phyloP scores from a whole-genome alignment of 2,329 filamentous ascomycete species.

The Aureobasidium pullulans region DNA sequence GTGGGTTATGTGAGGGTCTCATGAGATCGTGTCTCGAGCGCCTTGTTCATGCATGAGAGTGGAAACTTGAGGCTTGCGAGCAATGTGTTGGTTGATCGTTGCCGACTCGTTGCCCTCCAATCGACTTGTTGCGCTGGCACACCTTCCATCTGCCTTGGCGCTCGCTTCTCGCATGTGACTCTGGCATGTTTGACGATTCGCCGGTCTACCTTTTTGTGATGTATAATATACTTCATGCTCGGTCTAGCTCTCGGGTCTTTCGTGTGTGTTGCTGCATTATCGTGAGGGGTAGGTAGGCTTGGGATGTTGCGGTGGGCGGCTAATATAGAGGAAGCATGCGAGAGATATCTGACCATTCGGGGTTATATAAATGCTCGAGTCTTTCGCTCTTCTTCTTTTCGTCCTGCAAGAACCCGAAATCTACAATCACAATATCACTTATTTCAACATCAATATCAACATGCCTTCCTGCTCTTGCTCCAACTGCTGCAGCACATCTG shows the following conservation, averaged over 20 bases:
- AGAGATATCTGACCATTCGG: not conserved
- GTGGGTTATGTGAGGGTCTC: not conserved
- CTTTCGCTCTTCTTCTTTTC: not conserved
- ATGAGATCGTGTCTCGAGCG: not conserved
- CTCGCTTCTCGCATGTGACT: not conserved
- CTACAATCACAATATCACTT: not conserved
- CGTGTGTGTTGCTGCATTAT: not conserved
- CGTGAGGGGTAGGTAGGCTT: not conserved
- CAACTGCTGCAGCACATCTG: conserved; percentile 6
- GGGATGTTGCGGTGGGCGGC: not conserved
- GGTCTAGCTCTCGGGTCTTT: not conserved
- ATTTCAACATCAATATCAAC: not conserved
- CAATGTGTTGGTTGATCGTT: not conserved
- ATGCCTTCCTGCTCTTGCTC: conserved; percentile 12
- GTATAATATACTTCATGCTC: not conserved
- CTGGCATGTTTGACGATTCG: not conserved
- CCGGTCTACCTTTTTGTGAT: not conserved
- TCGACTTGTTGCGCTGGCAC: conserved; percentile 1
- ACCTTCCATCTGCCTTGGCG: not conserved
- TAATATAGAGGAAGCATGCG: not conserved
- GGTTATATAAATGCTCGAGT: not conserved
- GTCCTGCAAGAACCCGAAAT: too few species aligned
- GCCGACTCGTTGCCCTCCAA: not conserved
- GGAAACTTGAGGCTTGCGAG: not conserved
- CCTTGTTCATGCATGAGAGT: not conserved